Percentiles rank a stretch among this genome's conserved stretches.
These are phyloP conservation scores for Tetragonia tetragonoides DNA, from an alignment of 148 eudicot genomes.

Conservation along the genomic window DNA sequence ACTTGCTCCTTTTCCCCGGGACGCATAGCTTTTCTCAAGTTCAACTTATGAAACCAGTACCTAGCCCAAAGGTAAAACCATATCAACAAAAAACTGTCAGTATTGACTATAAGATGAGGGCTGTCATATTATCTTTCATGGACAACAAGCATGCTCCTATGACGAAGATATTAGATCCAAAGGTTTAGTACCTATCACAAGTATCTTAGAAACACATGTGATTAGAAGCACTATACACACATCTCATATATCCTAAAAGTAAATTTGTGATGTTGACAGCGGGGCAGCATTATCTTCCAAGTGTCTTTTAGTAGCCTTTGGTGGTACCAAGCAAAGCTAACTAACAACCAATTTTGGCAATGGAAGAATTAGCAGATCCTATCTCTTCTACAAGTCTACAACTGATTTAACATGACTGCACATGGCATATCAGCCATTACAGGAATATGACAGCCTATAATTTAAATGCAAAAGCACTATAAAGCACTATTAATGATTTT, in stretches of 20 bases:
- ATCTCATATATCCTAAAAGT: conserved; percentile 18
- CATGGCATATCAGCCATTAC: conserved; percentile 29
- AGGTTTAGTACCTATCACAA: conserved; percentile 14
- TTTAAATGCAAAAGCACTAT: conserved; percentile 2
- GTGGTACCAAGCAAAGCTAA: conserved; percentile 15
- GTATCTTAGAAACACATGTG: conserved; percentile 21
- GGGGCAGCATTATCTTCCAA: conserved; percentile 12
- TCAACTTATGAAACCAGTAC: neutral
- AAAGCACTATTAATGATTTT: neutral
- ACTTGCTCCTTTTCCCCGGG: neutral
- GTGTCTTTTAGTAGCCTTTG: conserved; percentile 13
- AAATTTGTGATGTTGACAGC: conserved; percentile 22
- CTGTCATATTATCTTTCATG: conserved; percentile 1
- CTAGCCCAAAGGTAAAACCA: neutral
- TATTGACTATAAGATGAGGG: neutral
- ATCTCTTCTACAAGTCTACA: conserved; percentile 31
- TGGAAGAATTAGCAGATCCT: conserved; percentile 7
- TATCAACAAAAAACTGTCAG: neutral
- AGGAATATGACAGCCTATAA: conserved; percentile 15
- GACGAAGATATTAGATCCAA: conserved; percentile 15
- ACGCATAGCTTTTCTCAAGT: neutral
- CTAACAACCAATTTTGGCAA: conserved; percentile 15
- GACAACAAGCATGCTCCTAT: conserved; percentile 14
- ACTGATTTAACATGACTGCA: conserved; percentile 28
- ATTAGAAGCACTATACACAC: conserved; percentile 5